Percentiles rank a stretch among this genome's conserved stretches.
Evolutionary conservation across 306 rosid species (phyloP).

Genomic region (Glycine tomentella): DNA sequence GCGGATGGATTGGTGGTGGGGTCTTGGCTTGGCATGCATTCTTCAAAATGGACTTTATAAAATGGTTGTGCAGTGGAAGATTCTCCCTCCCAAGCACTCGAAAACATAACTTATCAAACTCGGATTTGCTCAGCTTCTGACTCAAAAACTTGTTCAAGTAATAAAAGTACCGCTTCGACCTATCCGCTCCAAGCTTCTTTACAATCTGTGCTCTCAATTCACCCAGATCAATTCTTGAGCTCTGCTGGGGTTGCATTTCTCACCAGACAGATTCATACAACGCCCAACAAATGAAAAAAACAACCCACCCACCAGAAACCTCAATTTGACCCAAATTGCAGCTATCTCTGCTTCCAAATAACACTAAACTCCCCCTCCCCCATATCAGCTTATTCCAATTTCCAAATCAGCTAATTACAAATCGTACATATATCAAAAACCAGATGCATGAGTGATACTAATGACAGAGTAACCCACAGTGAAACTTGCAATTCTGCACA

Average conservation of each 20-base stretch:
- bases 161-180: conserved; percentile 75
- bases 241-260: conserved; percentile 96
- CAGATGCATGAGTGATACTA: conserved; percentile 45
- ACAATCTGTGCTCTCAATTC: conserved; percentile 81
- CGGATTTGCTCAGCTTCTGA: conserved; percentile 87
- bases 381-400: conserved; percentile 50
- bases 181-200: conserved; percentile 85
- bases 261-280: conserved; percentile 78
- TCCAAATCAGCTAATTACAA: conserved; percentile 49
- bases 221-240: conserved; percentile 90
- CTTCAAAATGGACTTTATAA: conserved; percentile 83
- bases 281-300: conserved; percentile 58
- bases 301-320: conserved; percentile 56
- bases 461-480: conserved; percentile 48
- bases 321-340: conserved; percentile 56
- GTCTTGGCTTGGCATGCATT: conserved; percentile 90
- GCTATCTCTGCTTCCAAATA: conserved; percentile 60
- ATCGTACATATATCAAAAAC: conserved; percentile 45
- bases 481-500: conserved; percentile 53
- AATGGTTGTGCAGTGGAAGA: conserved; percentile 82
- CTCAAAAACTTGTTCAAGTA: conserved; percentile 80
- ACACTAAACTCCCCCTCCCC: conserved; percentile 62
- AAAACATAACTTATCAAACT: conserved; percentile 75
- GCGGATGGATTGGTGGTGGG: conserved; percentile 69
- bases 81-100: conserved; percentile 88